Evolutionary conservation across 2,329 filamentous ascomycete species (phyloP).

Genomic region (Monilinia laxa): DNA sequence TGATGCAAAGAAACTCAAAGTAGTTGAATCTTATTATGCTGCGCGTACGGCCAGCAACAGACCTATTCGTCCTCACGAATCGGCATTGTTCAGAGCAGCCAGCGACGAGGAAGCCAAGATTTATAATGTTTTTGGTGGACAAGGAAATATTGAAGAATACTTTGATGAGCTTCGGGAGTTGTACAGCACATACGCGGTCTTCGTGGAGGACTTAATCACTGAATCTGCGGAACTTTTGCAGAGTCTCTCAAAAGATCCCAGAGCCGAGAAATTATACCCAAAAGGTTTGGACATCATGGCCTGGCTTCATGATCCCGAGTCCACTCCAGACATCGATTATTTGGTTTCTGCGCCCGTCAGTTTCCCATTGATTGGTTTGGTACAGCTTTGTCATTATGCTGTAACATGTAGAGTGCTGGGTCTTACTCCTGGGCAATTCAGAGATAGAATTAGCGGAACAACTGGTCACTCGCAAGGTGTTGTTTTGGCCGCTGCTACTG

Average conservation of each 20-base stretch:
- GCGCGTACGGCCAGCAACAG: constrained; percentile 81
- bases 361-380: constrained; percentile 91
- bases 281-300: constrained; percentile 95
- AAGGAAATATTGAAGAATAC: constrained; percentile 99
- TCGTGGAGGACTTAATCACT: constrained; percentile 81
- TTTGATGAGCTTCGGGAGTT: constrained; percentile 95
- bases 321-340: constrained; percentile 92
- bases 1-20: constrained; percentile 84
- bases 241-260: constrained; percentile 75
- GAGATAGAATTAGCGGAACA: constrained; percentile 79
- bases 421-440: constrained; percentile 82
- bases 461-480: constrained; percentile 97
- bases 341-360: constrained; percentile 93
- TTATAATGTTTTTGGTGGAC: constrained; percentile 93
- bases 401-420: constrained; percentile 92
- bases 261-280: constrained; percentile 91
- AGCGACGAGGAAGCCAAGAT: constrained; percentile 79
- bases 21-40: constrained; percentile 88
- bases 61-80: constrained; percentile 88
- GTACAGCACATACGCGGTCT: constrained; percentile 85
- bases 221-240: constrained; percentile 85
- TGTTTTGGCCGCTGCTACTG: constrained; percentile 87
- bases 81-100: constrained; percentile 85
- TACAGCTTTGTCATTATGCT: constrained; percentile 93
- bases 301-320: constrained; percentile 87